Conservation (phyloP, 192 early-diverging fungal species). For the Chytriomyces sp. region DNA sequence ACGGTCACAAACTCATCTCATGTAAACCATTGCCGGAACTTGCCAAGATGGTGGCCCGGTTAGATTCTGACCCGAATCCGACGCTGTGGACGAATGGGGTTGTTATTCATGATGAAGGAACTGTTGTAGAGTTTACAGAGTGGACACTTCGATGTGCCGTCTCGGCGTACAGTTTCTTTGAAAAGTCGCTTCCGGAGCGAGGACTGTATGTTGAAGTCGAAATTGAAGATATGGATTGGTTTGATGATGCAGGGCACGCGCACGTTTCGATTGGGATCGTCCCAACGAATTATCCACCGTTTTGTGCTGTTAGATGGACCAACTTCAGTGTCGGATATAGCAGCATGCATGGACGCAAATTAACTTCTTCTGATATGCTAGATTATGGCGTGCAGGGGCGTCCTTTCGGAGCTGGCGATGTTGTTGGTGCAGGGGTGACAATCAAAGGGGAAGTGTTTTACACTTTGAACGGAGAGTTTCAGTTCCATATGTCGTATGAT, state of each 20-base stretch:
- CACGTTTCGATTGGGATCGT: not conserved
- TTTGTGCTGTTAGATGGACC: slow-evolving; percentile 7
- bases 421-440: not conserved
- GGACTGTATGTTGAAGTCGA: slow-evolving; percentile 9
- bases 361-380: not conserved
- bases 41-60: not conserved
- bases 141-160: slow-evolving; percentile 2
- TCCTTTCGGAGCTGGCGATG: slow-evolving; percentile 5
- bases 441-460: slow-evolving; percentile 1
- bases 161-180: slow-evolving; percentile 4
- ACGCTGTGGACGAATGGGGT: slow-evolving; percentile 10
- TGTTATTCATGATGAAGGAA: not conserved
- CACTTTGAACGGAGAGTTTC: slow-evolving; percentile 11
- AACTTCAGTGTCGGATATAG: not conserved
- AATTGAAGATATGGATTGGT: slow-evolving; percentile 7
- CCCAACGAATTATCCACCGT: slow-evolving; percentile 7
- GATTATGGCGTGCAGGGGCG: slow-evolving; percentile 1
- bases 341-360: not conserved
- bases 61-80: slow-evolving; percentile 12
- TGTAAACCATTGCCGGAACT: not conserved
- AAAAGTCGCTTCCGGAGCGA: not conserved
- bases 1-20: not conserved
- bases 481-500: not conserved
- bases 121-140: not conserved
- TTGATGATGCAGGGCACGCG: slow-evolving; percentile 6